Evolutionary conservation across 1,284 basidiomycete genomes (phyloP), one percentile per base, ranked within the genome.

Genomic region (Microbotryum scabiosae): DNA sequence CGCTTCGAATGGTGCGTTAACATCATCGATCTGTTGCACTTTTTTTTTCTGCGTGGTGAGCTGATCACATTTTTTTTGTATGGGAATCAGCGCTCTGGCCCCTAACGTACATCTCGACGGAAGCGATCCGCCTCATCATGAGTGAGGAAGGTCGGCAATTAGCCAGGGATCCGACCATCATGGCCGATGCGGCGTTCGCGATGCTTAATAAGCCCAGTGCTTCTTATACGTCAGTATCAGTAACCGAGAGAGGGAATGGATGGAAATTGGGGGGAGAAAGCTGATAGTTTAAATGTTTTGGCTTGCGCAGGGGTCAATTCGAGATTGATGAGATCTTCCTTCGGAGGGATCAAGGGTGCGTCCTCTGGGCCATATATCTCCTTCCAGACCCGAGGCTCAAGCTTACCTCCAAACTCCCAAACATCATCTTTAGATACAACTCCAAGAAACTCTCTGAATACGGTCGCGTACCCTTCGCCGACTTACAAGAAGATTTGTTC

Each of bases 281-380:
- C 36, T 41, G 41, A 45, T 21, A 18, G 21, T 36, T 44, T 45
- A 16, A 16, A 4, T 2, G 23, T 20, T 26, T 20, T 23, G 26
- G 26, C 1, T 0, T 47, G 59, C 1, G 28, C 47, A 72, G 63
- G 1, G 73, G 65, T 1, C 57, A 68, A 20, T 73, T 70, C 14
- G 51, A 73, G 41, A 66, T 75, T 7, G 74, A 75, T 56, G 74
- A 75, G 51, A 30, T 75, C 32, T 74, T 71, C 60, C 60, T 75
- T 18, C 58, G 73, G 9, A 23, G 63, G 9, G 57, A 69, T 28
- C 66, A 70, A 1, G 51, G 56, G 25, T 69, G 23, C 47, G 59
- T 32, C 41, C 5, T 23, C 25, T 20, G 20, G 16, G n/a, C n/a
- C n/a, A n/a, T n/a, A 14, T 4, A 8, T 30, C 5, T 23, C 50